A percentile compares a stretch with the other conserved stretches of the same genome.
Conservation (phyloP, 306 rosid genomes). For the Quercus suber region DNA sequence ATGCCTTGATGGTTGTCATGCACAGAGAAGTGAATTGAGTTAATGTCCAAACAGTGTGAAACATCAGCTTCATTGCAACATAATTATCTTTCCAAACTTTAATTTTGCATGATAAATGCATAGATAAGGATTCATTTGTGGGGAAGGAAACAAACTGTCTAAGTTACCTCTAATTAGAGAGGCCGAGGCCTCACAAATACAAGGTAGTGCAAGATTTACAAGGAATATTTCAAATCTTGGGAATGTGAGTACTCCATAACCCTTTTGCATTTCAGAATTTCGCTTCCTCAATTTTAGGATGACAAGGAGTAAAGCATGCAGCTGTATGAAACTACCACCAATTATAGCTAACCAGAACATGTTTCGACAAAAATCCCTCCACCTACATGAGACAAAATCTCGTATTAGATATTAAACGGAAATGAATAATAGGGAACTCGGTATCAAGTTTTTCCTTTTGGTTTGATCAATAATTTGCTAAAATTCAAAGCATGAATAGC, state of each 20-base stretch:
- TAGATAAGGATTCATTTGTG: too few species aligned
- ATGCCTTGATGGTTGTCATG: background rate
- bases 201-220: too few species aligned
- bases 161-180: too few species aligned
- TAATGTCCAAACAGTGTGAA: background rate
- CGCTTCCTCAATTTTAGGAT: too few species aligned
- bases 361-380: constrained; percentile 69
- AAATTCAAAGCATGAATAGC: background rate
- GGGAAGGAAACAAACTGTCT: too few species aligned
- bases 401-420: background rate
- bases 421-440: too few species aligned
- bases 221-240: too few species aligned
- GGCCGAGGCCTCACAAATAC: too few species aligned
- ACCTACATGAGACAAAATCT: constrained; percentile 38
- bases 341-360: constrained; percentile 84
- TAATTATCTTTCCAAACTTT: too few species aligned
- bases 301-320: constrained; percentile 37
- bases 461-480: background rate
- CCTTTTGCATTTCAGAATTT: too few species aligned
- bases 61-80: background rate
- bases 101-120: too few species aligned
- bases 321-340: constrained; percentile 56
- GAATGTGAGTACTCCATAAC: too few species aligned
- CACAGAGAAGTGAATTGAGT: background rate
- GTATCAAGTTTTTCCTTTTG: background rate